Base-by-base conservation (phyloP, 2,329 filamentous ascomycete genomes). In the Paracorniculantispora psalliotae region DNA sequence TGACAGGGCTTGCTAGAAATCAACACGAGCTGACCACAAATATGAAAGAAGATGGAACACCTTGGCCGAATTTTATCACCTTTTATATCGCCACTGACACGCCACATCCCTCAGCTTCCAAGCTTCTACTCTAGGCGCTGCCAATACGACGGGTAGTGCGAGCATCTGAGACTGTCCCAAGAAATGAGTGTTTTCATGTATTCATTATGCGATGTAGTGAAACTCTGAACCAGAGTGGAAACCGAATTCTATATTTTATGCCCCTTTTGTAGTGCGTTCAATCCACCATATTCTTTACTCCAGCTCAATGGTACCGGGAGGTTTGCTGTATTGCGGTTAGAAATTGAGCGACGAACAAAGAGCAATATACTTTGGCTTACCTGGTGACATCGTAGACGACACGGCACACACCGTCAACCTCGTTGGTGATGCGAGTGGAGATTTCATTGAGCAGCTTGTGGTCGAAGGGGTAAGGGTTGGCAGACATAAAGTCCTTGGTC, bases 261-360 rank as follows among this genome's bases (percentile, higher is more conserved):
- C 4, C 8, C 47, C 47, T 13, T 17, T 33, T 23, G 9, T 33
- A 33, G 21, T 19, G 13, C 26, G 8, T 30, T 7, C 15, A 15
- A 8, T 6, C n/a, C 26, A 33, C 2, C 9, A 9, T 4, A 10
- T 51, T 52, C 82, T n/a, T n/a, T n/a, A 91, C 75, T 90, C 86
- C 77, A 90, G 82, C 77, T 90, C 88, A 68, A 91, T 90, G 2
- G 88, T 91, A 61, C 84, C 85, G 50, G 85, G 86, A 53, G 86
- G 85, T 75, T 88, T 88, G 71, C 82, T 70, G 63, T 57, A 61
- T 28, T 41, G 50, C 26, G 62, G 30, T 62, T 19, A 59, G 56
- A 23, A 21, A 37, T 23, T 9, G 4, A 49, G 6, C 30, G 13
- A 30, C 30, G 17, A 0, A 39, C 19, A 2, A 9, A 25, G 9